Evolutionary conservation across 768 basidiomycete genomes (phyloP).

Genomic region (Rhizopogon vinicolor): DNA sequence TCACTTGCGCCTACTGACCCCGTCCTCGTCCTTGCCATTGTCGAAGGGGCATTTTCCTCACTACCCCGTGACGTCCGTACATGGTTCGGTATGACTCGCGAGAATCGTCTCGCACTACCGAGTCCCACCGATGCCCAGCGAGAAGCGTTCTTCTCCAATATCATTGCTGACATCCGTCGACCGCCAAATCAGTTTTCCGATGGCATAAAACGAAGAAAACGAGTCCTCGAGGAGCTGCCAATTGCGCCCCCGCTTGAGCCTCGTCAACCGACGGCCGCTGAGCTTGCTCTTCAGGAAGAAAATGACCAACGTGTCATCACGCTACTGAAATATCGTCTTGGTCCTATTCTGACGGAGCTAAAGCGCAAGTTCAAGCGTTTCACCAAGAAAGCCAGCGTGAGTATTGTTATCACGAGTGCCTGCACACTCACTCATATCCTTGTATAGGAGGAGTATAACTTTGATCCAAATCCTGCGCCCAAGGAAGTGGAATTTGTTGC

Average conservation of each 20-base stretch:
- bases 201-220: slow-evolving; percentile 76
- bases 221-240: slow-evolving; percentile 81
- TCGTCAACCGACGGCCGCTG: slow-evolving; percentile 72
- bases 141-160: slow-evolving; percentile 66
- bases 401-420: slow-evolving; percentile 20
- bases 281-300: slow-evolving; percentile 78
- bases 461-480: slow-evolving; percentile 32
- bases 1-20: slow-evolving; percentile 90
- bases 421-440: slow-evolving; percentile 5
- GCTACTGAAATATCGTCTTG: slow-evolving; percentile 85
- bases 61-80: slow-evolving; percentile 79
- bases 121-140: slow-evolving; percentile 54
- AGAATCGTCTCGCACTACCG: slow-evolving; percentile 66
- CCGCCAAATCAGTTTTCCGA: slow-evolving; percentile 90
- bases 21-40: slow-evolving; percentile 85
- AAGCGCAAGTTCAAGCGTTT: slow-evolving; percentile 93
- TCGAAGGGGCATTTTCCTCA: slow-evolving; percentile 67
- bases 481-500: slow-evolving; percentile 31
- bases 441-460: slow-evolving; percentile 70
- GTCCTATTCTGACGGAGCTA: slow-evolving; percentile 81
- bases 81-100: slow-evolving; percentile 84
- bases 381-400: slow-evolving; percentile 71
- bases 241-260: slow-evolving; percentile 90
- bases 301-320: slow-evolving; percentile 76
- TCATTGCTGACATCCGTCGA: slow-evolving; percentile 64